Evolutionary conservation across 2,329 filamentous ascomycete species (phyloP), one percentile per base, ranked within the genome.

Genomic region (Cadophora luteo-olivacea): DNA sequence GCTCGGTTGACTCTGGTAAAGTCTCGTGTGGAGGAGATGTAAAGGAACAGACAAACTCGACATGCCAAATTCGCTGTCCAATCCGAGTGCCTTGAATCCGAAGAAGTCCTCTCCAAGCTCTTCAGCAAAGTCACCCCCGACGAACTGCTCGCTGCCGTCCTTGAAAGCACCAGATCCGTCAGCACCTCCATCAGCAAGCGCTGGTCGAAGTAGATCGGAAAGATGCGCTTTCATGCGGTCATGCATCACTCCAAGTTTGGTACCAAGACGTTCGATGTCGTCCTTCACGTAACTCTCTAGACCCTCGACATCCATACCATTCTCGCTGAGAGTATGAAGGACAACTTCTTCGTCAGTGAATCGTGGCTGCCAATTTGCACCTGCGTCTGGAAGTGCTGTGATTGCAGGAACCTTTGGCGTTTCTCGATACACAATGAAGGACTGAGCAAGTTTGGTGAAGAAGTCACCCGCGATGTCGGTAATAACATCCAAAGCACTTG

Each of bases 51-150:
- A 94, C 70, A 98, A 87, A 73, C 92, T 92, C 38, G 95, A 91
- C 70, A 96, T 85, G 22, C 94, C 94, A 78, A 98, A 91, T 78
- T 99, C 96, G 74, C 90, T 91, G 76, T 97, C 94, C 68, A 99
- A 86, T 54, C 96, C 96, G 57, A 99, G 87, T 69, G 97, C 94
- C 78, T 94, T 94, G 87, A 99, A 98, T 33, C 96, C 96, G 77
- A 99, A 99, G 86, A 97, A 99, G 81, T 99, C 96, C 83, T 99
- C 96, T 70, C 94, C 95, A 14, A 99, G 91, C 75, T 99, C 96
- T 78, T 97, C 96, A 0, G 96, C 96, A 79, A 99, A 99, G 80
- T 99, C 96, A 70, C 96, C 96, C 57, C 92, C 93, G 60, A 97
- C 90, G 75, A 98, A 99, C 78, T 98, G 96, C 72, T 99, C 96